A percentile compares a stretch with the other conserved stretches of the same genome.
Evolutionary conservation across 768 basidiomycete genomes (phyloP).

Genomic region (Collybiopsis luxurians): DNA sequence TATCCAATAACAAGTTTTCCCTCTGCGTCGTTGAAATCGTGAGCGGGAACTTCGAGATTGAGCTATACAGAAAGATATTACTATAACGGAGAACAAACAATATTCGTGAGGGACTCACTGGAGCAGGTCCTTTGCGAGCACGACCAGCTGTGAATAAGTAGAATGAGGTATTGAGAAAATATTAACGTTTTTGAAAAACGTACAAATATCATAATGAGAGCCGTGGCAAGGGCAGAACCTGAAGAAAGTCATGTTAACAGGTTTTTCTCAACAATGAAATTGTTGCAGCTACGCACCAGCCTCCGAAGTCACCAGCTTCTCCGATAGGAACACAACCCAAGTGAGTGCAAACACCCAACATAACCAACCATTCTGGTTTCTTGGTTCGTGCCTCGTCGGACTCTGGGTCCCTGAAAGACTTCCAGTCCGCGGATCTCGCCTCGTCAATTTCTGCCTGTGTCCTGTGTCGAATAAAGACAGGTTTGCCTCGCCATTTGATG

Average conservation of each 20-base stretch:
- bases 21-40: conserved; percentile 86
- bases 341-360: conserved; percentile 95
- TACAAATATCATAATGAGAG: conserved; percentile 96
- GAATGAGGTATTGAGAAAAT: no score
- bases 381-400: conserved; percentile 84
- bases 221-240: conserved; percentile 99
- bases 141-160: conserved; percentile 67
- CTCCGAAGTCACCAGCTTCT: conserved; percentile 94
- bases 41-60: conserved; percentile 90
- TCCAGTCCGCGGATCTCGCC: conserved; percentile 83
- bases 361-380: conserved; percentile 95
- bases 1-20: conserved; percentile 88
- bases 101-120: conserved; percentile 50
- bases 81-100: neutral
- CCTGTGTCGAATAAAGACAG: conserved; percentile 98
- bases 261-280: neutral
- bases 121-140: conserved; percentile 94
- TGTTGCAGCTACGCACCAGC: conserved; percentile 65
- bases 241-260: conserved; percentile 1
- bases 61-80: conserved; percentile 43
- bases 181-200: no score
- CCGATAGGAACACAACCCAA: conserved; percentile 98
- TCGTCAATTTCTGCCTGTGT: conserved; percentile 90
- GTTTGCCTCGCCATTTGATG: conserved; percentile 99
- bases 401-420: conserved; percentile 88